Conservation (phyloP, 1,284 basidiomycete genomes). For the Cryptococcus amylolentus region DNA sequence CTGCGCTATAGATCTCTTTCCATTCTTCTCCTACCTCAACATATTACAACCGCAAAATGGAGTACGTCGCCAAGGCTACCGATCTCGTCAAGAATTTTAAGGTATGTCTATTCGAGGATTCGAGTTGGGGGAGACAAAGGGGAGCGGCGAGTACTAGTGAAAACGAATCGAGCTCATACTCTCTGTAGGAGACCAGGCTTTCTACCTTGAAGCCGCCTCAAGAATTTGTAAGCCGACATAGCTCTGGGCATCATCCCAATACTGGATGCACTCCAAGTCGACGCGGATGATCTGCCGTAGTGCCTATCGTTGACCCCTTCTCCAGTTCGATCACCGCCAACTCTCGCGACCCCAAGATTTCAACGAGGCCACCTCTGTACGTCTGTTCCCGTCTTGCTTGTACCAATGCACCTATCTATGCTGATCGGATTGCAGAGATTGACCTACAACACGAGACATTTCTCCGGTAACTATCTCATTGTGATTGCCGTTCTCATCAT, state of each 20-base stretch:
- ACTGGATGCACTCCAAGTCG: neutral
- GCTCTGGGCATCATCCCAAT: neutral
- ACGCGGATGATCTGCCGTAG: neutral
- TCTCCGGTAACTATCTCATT: conserved; percentile 86
- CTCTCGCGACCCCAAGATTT: conserved; percentile 69
- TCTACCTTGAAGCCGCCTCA: conserved; percentile 36
- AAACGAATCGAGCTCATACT: neutral
- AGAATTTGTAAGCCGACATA: conserved; percentile 36
- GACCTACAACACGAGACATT: conserved; percentile 88
- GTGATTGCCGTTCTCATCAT: conserved; percentile 76
- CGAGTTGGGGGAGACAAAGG: neutral
- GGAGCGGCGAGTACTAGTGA: neutral
- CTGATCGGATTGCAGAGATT: conserved; percentile 57
- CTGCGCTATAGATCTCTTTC: too few relatives aligned
- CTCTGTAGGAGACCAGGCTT: conserved; percentile 31
- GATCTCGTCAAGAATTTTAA: conserved; percentile 29
- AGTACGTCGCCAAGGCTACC: conserved; percentile 27
- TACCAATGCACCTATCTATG: neutral
- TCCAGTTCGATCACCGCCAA: conserved; percentile 76
- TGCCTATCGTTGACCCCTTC: neutral
- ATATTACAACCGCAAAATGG: conserved; percentile 15
- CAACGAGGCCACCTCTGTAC: conserved; percentile 55
- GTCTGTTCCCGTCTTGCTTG: conserved; percentile 5
- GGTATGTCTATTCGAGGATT: conserved; percentile 13
- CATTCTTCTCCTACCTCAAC: neutral